These are phyloP conservation scores for Immersiporthe knoxdaviesiana DNA, from an alignment of 2,329 filamentous ascomycete species.

Conservation along the genomic window DNA sequence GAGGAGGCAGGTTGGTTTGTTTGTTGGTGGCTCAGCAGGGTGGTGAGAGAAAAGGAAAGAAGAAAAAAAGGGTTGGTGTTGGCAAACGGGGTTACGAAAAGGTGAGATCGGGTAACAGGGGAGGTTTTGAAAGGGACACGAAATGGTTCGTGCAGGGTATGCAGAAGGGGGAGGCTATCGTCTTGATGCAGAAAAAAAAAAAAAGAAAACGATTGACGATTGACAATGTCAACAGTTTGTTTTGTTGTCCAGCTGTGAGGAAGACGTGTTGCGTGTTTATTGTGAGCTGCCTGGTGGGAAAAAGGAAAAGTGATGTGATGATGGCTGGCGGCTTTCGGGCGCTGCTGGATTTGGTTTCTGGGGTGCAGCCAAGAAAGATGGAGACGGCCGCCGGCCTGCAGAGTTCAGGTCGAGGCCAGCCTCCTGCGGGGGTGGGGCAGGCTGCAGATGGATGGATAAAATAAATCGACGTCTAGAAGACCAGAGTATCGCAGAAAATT, in stretches of 20 bases:
- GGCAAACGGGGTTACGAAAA: neutral
- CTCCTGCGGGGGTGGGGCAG: neutral
- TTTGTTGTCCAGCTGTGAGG: neutral
- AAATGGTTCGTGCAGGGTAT: conserved; percentile 5
- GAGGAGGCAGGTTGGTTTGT: neutral
- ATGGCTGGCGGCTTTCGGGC: conserved; percentile 10
- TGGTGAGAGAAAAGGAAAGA: neutral
- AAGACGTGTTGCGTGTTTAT: neutral
- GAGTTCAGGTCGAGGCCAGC: neutral
- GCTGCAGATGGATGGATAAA: neutral
- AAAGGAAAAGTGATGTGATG: conserved; percentile 21
- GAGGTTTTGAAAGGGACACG: conserved; percentile 13
- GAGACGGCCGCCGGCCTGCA: neutral
- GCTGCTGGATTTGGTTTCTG: conserved; percentile 15
- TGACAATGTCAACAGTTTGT: neutral
- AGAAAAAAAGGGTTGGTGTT: neutral
- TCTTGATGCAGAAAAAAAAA: neutral
- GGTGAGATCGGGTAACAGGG: conserved; percentile 19
- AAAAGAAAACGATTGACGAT: neutral
- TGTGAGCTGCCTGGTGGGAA: conserved; percentile 9
- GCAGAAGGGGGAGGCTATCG: conserved; percentile 4
- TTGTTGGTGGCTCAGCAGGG: neutral
- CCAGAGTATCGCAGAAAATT: no score
- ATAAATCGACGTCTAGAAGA: neutral
- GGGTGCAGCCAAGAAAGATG: neutral